phyloP scores from a whole-genome alignment of 2,329 filamentous ascomycete genomes.

The Plenodomus biglobosus region DNA sequence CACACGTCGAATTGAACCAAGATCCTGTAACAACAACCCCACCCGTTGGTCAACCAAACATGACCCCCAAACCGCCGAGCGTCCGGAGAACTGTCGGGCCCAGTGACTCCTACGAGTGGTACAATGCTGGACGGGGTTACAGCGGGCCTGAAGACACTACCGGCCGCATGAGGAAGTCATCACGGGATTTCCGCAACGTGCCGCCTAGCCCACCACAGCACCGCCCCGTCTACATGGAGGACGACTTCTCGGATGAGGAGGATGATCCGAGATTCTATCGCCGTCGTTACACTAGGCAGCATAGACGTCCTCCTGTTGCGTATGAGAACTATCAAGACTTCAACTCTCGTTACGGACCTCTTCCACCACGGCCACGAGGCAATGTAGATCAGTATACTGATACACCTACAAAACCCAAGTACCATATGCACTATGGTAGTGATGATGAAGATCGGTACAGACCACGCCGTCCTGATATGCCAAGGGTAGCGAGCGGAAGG shows the following conservation, averaged over 20 bases:
- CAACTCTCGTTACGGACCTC: conserved; percentile 15
- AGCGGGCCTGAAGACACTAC: neutral
- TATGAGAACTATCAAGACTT: conserved; percentile 20
- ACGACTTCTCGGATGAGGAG: conserved; percentile 33
- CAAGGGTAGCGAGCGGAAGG: conserved; percentile 10
- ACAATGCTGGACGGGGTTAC: conserved; percentile 7
- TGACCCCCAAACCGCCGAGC: conserved; percentile 10
- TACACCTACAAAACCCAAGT: conserved; percentile 21
- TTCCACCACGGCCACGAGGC: conserved; percentile 20
- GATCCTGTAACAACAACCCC: conserved; percentile 16
- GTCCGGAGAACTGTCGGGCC: conserved; percentile 13
- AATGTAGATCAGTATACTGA: conserved; percentile 19
- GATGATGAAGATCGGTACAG: conserved; percentile 17
- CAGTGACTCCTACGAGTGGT: conserved; percentile 12
- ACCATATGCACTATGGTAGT: conserved; percentile 28
- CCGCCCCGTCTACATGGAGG: conserved; percentile 28
- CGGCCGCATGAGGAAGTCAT: conserved; percentile 10
- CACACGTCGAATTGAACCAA: conserved; percentile 21
- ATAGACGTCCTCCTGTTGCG: conserved; percentile 29
- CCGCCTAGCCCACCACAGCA: conserved; percentile 6
- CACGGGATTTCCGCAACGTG: conserved; percentile 13
- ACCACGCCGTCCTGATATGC: conserved; percentile 11
- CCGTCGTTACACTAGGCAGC: conserved; percentile 23
- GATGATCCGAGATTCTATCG: conserved; percentile 26
- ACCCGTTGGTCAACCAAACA: conserved; percentile 1